phyloP scores from a whole-genome alignment of 495 filamentous ascomycete genomes.

The Trichoderma parareesei region DNA sequence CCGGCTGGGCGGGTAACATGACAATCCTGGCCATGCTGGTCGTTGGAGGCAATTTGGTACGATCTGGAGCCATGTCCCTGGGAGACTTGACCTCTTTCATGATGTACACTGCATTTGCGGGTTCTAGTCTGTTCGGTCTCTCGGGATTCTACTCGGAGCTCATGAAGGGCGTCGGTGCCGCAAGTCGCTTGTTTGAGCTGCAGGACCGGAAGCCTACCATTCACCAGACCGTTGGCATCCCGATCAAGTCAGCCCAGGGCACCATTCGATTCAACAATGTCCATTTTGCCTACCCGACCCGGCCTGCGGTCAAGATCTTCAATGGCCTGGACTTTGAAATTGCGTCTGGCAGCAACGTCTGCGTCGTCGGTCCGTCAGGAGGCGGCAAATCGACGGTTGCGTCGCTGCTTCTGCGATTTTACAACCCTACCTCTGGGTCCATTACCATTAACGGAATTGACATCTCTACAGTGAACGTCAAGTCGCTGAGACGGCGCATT shows the following conservation, averaged over 20 bases:
- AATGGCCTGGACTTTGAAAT: conserved; percentile 82
- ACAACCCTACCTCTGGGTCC: conserved; percentile 66
- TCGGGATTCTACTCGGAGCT: conserved; percentile 96
- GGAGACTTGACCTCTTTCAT: conserved; percentile 95
- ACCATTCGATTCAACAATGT: conserved; percentile 80
- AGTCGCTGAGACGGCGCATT: conserved; percentile 87
- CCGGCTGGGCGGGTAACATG: conserved; percentile 88
- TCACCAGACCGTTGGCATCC: conserved; percentile 67
- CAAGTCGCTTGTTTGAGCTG: conserved; percentile 87
- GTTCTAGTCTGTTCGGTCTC: conserved; percentile 82
- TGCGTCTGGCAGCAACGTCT: conserved; percentile 85
- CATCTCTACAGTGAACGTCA: conserved; percentile 82
- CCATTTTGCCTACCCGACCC: conserved; percentile 80
- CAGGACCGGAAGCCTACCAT: conserved; percentile 89
- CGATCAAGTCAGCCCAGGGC: conserved; percentile 74
- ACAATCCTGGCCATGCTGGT: conserved; percentile 89
- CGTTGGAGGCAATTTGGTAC: conserved; percentile 82
- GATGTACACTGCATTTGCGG: conserved; percentile 95
- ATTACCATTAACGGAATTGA: conserved; percentile 82
- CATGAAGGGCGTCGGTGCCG: conserved; percentile 97
- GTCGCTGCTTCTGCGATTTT: conserved; percentile 82
- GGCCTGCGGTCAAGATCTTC: conserved; percentile 87
- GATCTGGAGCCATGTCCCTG: conserved; percentile 73
- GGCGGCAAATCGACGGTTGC: conserved; percentile 95
- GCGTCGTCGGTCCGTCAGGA: conserved; percentile 90